Conservation (phyloP, 768 basidiomycete species). For the Calocera cornea region DNA sequence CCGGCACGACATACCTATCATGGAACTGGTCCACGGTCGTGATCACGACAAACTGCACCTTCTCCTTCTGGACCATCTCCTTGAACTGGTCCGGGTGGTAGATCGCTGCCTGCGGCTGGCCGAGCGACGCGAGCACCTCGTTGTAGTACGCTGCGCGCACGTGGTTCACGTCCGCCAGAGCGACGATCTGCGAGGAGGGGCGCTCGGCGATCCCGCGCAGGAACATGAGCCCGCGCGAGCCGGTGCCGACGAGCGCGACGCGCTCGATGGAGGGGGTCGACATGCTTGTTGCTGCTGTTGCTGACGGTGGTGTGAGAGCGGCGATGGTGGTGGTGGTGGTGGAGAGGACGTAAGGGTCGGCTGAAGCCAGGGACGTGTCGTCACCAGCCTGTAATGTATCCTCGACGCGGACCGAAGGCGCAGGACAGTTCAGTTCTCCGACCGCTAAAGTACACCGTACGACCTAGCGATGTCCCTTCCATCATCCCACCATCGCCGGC, state of each 20-base stretch:
- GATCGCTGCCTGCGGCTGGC: slow-evolving; percentile 28
- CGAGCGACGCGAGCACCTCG: slow-evolving; percentile 28
- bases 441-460: no score
- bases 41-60: slow-evolving; percentile 36
- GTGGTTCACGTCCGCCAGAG: slow-evolving; percentile 36
- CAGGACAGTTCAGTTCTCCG: no score
- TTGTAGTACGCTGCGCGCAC: slow-evolving; percentile 37
- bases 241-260: slow-evolving; percentile 33
- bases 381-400: no score
- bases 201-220: slow-evolving; percentile 34
- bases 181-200: slow-evolving; percentile 31
- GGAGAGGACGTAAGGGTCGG: not conserved
- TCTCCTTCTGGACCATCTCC: slow-evolving; percentile 34
- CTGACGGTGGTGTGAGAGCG: not conserved
- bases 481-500: no score
- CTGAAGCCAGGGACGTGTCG: no score
- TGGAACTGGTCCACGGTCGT: slow-evolving; percentile 39
- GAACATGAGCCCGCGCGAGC: slow-evolving; percentile 34
- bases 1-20: slow-evolving; percentile 35
- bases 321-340: not conserved
- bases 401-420: no score
- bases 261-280: slow-evolving; percentile 20
- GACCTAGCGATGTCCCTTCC: no score
- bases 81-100: slow-evolving; percentile 31
- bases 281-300: not conserved